Conservation (phyloP, 179 eudicot species). For the Silene coronaria region DNA sequence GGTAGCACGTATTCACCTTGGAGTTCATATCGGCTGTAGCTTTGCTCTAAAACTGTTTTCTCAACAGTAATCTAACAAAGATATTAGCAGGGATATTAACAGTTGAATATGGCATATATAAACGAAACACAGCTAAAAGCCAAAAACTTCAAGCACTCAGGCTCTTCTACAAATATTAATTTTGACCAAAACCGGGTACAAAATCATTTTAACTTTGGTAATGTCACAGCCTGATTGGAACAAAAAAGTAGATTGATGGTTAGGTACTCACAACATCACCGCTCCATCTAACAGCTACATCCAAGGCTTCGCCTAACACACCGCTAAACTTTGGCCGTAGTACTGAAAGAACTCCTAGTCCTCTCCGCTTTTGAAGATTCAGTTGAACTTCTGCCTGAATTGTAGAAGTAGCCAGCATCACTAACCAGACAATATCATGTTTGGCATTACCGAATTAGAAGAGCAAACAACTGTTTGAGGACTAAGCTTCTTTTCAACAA, state of each 20-base stretch:
- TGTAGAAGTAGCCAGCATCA: slow-evolving; percentile 16
- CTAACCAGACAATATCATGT: background rate
- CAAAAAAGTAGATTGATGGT: slow-evolving; percentile 15
- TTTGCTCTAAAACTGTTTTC: slow-evolving; percentile 90
- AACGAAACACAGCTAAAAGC: background rate
- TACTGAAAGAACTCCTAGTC: slow-evolving; percentile 80
- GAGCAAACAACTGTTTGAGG: background rate
- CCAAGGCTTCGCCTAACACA: slow-evolving; percentile 93
- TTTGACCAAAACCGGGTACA: background rate
- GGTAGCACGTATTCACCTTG: slow-evolving; percentile 99
- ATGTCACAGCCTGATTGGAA: slow-evolving; percentile 6
- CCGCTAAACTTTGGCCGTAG: slow-evolving; percentile 94
- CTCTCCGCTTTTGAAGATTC: slow-evolving; percentile 92
- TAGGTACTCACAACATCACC: slow-evolving; percentile 89
- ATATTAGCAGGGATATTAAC: background rate
- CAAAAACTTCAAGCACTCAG: background rate
- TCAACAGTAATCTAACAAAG: slow-evolving; percentile 78
- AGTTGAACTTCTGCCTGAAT: slow-evolving; percentile 91
- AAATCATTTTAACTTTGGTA: slow-evolving; percentile 1
- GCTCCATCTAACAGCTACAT: slow-evolving; percentile 98
- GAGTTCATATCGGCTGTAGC: slow-evolving; percentile 86
- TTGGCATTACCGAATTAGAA: background rate
- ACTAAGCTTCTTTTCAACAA: slow-evolving; percentile 5
- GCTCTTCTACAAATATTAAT: background rate
- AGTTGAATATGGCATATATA: background rate